phyloP scores from a whole-genome alignment of 805 yeast species.

The Barnettozyma sucrosica region DNA sequence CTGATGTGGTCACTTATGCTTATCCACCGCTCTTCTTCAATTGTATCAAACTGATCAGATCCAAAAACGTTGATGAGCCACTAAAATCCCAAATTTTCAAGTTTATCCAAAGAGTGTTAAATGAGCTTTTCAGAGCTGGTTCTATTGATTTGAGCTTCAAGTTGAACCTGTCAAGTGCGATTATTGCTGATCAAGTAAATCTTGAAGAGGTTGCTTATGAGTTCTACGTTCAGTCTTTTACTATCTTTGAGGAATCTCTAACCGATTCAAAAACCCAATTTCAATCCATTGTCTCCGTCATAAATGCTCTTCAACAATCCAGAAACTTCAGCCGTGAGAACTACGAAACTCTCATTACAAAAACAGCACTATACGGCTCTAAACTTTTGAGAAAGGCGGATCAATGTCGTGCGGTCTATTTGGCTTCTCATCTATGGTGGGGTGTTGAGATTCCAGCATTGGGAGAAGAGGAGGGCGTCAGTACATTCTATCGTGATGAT shows the following conservation, averaged over 20 bases:
- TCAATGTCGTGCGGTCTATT: constrained; percentile 86
- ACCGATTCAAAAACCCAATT: constrained; percentile 49
- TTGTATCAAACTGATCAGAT: constrained; percentile 53
- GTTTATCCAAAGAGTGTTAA: constrained; percentile 61
- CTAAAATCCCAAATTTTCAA: constrained; percentile 47
- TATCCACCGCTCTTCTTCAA: constrained; percentile 71
- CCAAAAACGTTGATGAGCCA: constrained; percentile 22
- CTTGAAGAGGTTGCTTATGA: constrained; percentile 77
- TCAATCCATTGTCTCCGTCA: constrained; percentile 45
- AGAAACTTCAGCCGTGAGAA: constrained; percentile 54
- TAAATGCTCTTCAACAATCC: constrained; percentile 46
- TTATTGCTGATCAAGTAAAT: constrained; percentile 71
- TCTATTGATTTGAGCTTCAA: constrained; percentile 33
- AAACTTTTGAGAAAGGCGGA: constrained; percentile 87
- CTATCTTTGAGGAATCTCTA: constrained; percentile 67
- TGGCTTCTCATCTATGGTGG: constrained; percentile 94
- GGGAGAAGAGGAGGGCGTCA: constrained; percentile 41
- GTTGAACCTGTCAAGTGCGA: constrained; percentile 59
- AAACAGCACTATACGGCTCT: constrained; percentile 82
- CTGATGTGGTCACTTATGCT: constrained; percentile 43
- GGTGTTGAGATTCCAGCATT: constrained; percentile 55
- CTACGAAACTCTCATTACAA: constrained; percentile 77
- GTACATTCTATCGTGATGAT: constrained; percentile 39
- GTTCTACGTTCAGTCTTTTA: constrained; percentile 80
- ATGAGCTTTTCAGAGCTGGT: constrained; percentile 46